Conservation (phyloP, 192 early-diverging fungal species). For the Geranomyces michiganensis region DNA sequence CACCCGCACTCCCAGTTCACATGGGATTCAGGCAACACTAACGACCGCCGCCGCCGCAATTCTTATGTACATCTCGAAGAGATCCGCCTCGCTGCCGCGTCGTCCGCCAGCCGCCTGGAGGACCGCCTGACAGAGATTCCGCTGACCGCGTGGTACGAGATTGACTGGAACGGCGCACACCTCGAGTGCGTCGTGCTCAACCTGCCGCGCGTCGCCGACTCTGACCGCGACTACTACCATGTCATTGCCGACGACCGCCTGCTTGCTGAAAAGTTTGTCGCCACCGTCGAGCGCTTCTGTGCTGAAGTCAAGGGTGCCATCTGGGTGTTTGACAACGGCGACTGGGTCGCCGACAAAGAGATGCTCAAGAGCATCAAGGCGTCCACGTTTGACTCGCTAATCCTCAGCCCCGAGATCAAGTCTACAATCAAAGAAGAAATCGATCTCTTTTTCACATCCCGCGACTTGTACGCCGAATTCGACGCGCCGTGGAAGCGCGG, state of each 20-base stretch:
- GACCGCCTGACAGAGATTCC: neutral
- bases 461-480: neutral
- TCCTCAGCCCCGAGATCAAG: neutral
- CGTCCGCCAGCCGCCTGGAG: neutral
- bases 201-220: neutral
- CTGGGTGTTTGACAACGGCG: conserved; percentile 1
- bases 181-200: neutral
- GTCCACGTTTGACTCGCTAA: neutral
- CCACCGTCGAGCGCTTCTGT: neutral
- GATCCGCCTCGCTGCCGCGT: neutral
- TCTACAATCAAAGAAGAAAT: neutral
- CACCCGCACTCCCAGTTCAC: neutral
- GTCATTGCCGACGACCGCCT: neutral
- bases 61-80: neutral
- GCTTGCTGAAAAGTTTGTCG: neutral
- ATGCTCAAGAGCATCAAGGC: neutral
- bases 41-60: neutral
- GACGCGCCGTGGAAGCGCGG: neutral
- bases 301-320: neutral
- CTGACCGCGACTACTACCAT: neutral
- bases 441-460: neutral
- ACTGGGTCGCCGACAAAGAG: neutral
- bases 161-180: neutral
- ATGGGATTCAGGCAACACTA: neutral
- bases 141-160: neutral